These are phyloP conservation scores for Plasmodium gallinaceum DNA, from an alignment of 169 alveolate genomes.

Conservation along the genomic window DNA sequence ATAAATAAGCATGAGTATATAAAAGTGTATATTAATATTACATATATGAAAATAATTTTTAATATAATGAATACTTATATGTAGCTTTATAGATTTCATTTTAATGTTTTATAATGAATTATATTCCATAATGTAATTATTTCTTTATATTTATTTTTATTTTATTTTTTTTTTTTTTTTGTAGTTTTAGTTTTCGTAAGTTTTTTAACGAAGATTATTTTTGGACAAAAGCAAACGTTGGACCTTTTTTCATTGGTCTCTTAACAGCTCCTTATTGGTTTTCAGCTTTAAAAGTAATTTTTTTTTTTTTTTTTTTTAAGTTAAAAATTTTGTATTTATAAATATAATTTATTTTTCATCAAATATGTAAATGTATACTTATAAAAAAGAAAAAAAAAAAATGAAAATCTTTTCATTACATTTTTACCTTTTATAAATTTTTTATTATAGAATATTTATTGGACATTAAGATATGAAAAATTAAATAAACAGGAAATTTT, in stretches of 20 bases:
- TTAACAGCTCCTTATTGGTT: slow-evolving; percentile 81
- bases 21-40: not conserved
- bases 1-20: not conserved
- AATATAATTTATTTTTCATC: slow-evolving; percentile 1
- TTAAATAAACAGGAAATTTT: slow-evolving; percentile 85
- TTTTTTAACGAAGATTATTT: slow-evolving; percentile 80
- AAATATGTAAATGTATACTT: not conserved
- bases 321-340: not conserved
- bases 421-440: not conserved
- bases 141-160: no score
- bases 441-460: slow-evolving; percentile 81
- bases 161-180: not conserved
- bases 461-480: slow-evolving; percentile 83
- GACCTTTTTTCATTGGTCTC: slow-evolving; percentile 78
- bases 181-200: slow-evolving; percentile 67
- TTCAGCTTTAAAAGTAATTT: slow-evolving; percentile 76
- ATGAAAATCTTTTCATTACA: not conserved
- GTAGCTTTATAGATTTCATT: no score
- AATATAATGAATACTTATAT: no score
- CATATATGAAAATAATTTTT: not conserved
- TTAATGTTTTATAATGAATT: no score
- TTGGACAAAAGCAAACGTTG: slow-evolving; percentile 82
- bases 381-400: not conserved
- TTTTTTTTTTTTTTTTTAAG: not conserved
- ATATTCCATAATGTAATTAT: no score